Conservation (phyloP, 176 grass and related monocot species). For the Poa pratensis region DNA sequence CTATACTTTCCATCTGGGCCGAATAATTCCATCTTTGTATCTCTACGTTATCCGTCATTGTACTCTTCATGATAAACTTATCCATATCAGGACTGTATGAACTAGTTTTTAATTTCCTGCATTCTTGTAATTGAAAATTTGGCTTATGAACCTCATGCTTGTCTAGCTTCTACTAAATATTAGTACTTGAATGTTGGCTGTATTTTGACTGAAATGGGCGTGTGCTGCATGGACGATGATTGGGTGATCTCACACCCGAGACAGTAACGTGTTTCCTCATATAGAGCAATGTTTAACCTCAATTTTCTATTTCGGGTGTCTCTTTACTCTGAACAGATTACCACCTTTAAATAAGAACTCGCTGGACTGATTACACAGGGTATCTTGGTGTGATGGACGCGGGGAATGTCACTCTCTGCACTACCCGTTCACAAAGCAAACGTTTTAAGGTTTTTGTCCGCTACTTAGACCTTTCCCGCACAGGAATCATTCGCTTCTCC, state of each 20-base stretch:
- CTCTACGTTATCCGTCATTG: not conserved
- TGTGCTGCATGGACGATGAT: not conserved
- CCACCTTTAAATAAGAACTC: not conserved
- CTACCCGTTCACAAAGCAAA: slow-evolving; percentile 25
- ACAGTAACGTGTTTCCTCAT: not conserved
- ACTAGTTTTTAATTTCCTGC: not conserved
- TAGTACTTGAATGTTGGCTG: not conserved
- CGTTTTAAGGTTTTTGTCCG: slow-evolving; percentile 20
- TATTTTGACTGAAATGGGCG: not conserved
- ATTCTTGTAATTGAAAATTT: not conserved
- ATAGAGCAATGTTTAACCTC: not conserved
- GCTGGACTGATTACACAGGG: not conserved
- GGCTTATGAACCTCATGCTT: not conserved
- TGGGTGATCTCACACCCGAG: not conserved
- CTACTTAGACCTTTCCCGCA: not conserved
- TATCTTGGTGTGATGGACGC: not conserved
- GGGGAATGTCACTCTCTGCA: not conserved
- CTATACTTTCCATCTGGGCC: not conserved
- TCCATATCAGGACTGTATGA: not conserved
- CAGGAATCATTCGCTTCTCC: slow-evolving; percentile 33
- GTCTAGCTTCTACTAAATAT: not conserved
- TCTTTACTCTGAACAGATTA: not conserved
- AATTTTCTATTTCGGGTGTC: not conserved
- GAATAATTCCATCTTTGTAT: not conserved
- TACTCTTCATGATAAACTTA: not conserved